Evolutionary conservation across 768 basidiomycete species (phyloP), one percentile per base, ranked within the genome.

Genomic region (Lepiota brunneoincarnata): DNA sequence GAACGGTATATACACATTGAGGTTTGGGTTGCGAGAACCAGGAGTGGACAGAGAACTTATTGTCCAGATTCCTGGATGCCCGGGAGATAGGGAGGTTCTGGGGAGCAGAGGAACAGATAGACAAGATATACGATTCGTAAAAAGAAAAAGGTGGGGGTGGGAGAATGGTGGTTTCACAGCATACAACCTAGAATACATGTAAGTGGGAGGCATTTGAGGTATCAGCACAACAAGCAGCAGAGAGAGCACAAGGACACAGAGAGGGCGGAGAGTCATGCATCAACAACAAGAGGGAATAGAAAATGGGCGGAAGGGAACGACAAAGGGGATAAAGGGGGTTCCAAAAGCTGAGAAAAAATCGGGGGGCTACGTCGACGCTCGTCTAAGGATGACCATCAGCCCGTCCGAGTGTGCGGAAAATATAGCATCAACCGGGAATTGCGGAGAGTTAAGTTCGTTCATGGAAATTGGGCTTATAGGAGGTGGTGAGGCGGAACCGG

Each of bases 401-500:
- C 90, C 90, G 63, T 92, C 90, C 24, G 90, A 91, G 64, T 91
- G 90, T 4, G 87, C 89, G 31, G 88, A 89, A 64, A 92, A 91
- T 51, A 92, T 91, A 2, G 89, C 86, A 61, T 91, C 90, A 11
- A 91, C 87, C 28, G 74, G 59, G 49, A 86, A 73, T 59, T 79
- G 78, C 14, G 53, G 53, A 15, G 53, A 54, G 23, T 54, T 54
- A 5, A 47, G 45, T 5, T 54, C 45, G 17, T 54, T 54, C 53
- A 54, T 54, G 18, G 39, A 54, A 38, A 23, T n/a, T 31, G 31
- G 31, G 31, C 31, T 31, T 12, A 15, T 18, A 11, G 31, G 45
- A 6, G 53, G 53, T 2, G 53, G 46, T 1, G 53, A 54, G 12
- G 14, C 10, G 5, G 37, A 40, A 20, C 48, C 53, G 9, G 35